Evolutionary conservation across 2,329 filamentous ascomycete species (phyloP), one percentile per base, ranked within the genome.

Genomic region (Ascochyta clinopodiicola): DNA sequence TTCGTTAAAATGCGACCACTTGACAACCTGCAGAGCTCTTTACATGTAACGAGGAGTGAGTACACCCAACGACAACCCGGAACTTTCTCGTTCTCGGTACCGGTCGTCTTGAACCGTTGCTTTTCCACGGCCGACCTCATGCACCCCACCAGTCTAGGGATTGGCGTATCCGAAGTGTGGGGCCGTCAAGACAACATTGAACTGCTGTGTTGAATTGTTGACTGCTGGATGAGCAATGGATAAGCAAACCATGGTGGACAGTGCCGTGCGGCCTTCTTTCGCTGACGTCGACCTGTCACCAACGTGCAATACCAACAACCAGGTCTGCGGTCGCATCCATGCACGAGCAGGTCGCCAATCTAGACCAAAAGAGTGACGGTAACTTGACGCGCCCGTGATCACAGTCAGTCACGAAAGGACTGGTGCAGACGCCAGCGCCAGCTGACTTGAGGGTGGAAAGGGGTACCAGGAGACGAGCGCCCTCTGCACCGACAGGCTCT

Each of bases 21-120:
- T 29, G 27, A 12, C 12, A 12, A 29, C 27, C 12, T 10, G n/a
- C 27, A 29, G 27, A 29, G 27, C 27, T 29, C 4, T 29, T 10
- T 29, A 10, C 12, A 12, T 29, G 10, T 29, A 2, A 10, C 7
- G 27, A 29, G 12, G 15, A 2, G 12, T 31, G 29, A 13, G 29
- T 47, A 44, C 31, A 43, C 8, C 39, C 15, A 50, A 37, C 32
- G 31, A 36, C 15, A 44, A 56, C 57, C 68, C 67, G 67, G 61
- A 10, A 61, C 62, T 67, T 72, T 71, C 57, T 72, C 68, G 69
- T 56, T 57, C 19, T 46, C 54, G 52, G 62, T 64, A 60, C 66
- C 66, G 61, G 62, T 48, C 56, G 42, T 37, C 38, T 37, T 21
- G 37, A 52, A 44, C 24, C 45, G 51, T 48, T 51, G 45, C 59